These are phyloP conservation scores for Colletotrichum agaves DNA, from an alignment of 2,329 filamentous ascomycete species.

Conservation along the genomic window DNA sequence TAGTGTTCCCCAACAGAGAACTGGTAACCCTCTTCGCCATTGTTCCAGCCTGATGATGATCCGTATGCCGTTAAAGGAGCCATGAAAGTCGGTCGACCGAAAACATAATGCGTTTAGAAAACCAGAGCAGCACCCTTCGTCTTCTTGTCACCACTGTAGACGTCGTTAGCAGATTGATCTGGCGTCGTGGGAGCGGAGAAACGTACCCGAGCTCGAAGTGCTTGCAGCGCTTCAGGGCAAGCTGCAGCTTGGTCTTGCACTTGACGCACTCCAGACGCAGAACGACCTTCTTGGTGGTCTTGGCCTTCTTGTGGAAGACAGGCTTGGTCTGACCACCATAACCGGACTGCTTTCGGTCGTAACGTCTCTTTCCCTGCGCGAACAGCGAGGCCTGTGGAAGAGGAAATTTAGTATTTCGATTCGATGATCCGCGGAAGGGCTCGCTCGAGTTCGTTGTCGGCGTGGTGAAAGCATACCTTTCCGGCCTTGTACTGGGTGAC, in stretches of 20 bases:
- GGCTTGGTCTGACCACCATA: conserved; percentile 99
- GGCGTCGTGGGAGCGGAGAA: neutral
- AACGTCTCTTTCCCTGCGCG: conserved; percentile 99
- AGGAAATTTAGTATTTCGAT: conserved; percentile 1
- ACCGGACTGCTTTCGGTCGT: conserved; percentile 98
- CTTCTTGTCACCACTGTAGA: conserved; percentile 98
- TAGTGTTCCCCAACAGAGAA: conserved; percentile 56
- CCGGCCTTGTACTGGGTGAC: conserved; percentile 97
- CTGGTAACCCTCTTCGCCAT: conserved; percentile 60
- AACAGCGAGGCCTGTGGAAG: conserved; percentile 81
- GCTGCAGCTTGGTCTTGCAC: conserved; percentile 99
- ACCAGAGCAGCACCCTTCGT: conserved; percentile 99
- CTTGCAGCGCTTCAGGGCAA: conserved; percentile 99
- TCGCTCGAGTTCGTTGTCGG: conserved; percentile 31
- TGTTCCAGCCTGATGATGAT: conserved; percentile 50
- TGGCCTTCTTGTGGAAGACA: conserved; percentile 99
- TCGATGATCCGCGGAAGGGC: neutral
- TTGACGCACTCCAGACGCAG: conserved; percentile 95
- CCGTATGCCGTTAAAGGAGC: conserved; percentile 42
- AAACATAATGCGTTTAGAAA: conserved; percentile 80
- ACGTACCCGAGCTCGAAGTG: conserved; percentile 98
- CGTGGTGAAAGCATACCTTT: conserved; percentile 67
- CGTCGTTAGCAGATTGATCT: conserved; percentile 8
- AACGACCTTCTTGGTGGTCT: conserved; percentile 99
- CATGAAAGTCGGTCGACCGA: conserved; percentile 40